A percentile compares a stretch with the other conserved stretches of the same genome.
phyloP scores from a whole-genome alignment of 805 yeast genomes.

The Yamadazyma scolyti region DNA sequence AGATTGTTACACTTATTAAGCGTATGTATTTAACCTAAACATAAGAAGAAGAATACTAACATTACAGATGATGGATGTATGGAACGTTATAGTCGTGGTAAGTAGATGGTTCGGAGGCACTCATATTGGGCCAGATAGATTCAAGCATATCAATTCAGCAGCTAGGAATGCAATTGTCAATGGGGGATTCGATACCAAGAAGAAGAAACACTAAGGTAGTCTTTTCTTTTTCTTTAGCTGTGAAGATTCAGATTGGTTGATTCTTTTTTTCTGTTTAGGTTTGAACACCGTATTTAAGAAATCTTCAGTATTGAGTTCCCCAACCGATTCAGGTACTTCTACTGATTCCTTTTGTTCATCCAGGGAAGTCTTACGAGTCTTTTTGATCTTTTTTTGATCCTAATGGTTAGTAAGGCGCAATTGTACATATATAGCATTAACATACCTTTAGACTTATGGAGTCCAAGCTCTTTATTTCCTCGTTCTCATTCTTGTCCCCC shows the following conservation, averaged over 20 bases:
- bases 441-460: too few species aligned
- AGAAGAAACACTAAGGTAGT: conserved; percentile 3
- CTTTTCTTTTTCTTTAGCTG: conserved; percentile 2
- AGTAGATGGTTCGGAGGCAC: conserved; percentile 92
- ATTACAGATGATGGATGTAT: conserved; percentile 60
- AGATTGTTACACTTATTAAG: conserved; percentile 75
- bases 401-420: too few species aligned
- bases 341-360: too few species aligned
- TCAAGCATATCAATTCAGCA: conserved; percentile 86
- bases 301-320: conserved; percentile 4
- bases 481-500: too few species aligned
- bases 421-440: too few species aligned
- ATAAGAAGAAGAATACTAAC: conserved; percentile 6
- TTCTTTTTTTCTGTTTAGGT: not conserved
- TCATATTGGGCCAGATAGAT: conserved; percentile 89
- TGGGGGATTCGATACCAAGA: conserved; percentile 46
- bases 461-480: conserved; percentile 3
- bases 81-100: conserved; percentile 84
- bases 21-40: conserved; percentile 26
- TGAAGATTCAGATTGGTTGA: not conserved
- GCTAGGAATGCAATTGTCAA: conserved; percentile 79
- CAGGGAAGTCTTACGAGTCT: too few species aligned
- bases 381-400: too few species aligned
- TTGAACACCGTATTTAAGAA: conserved; percentile 5
- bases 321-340: conserved; percentile 1